Percentiles rank a stretch among this genome's conserved stretches.
These are phyloP conservation scores for Parasarocladium wereldwijsianum DNA, from an alignment of 2,329 filamentous ascomycete species.

Conservation along the genomic window DNA sequence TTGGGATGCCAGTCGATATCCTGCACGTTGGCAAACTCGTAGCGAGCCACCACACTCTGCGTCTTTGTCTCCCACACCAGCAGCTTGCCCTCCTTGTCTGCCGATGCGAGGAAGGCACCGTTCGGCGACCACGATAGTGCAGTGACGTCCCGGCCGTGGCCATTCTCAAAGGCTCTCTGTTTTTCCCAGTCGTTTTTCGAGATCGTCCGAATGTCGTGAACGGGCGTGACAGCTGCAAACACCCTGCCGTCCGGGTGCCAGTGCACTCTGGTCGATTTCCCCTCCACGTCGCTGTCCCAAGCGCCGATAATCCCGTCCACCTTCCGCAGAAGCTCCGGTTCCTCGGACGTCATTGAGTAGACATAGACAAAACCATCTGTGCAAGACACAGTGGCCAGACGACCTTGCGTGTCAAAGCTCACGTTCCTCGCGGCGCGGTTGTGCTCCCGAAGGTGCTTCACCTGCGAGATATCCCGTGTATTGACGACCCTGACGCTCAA, in stretches of 20 bases:
- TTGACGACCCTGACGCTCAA: constrained; percentile 81
- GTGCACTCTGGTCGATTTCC: constrained; percentile 50
- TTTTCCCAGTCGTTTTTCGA: constrained; percentile 84
- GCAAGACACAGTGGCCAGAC: constrained; percentile 65
- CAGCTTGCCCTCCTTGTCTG: constrained; percentile 53
- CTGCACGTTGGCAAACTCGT: constrained; percentile 72
- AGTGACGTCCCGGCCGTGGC: constrained; percentile 73
- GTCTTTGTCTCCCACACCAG: constrained; percentile 82
- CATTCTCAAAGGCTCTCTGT: constrained; percentile 63
- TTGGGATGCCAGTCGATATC: constrained; percentile 84
- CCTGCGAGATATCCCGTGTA: constrained; percentile 59
- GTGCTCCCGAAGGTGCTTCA: constrained; percentile 73
- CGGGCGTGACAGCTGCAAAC: constrained; percentile 73
- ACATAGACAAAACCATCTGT: constrained; percentile 83
- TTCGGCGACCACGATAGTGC: constrained; percentile 90
- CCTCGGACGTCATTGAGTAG: constrained; percentile 65
- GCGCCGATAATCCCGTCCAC: constrained; percentile 75
- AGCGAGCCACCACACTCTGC: constrained; percentile 63
- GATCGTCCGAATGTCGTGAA: constrained; percentile 70
- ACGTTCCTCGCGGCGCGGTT: constrained; percentile 81
- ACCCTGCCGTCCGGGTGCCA: constrained; percentile 95
- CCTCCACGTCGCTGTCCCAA: constrained; percentile 58
- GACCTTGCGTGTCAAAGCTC: constrained; percentile 69
- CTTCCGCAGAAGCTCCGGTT: constrained; percentile 69
- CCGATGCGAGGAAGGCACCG: constrained; percentile 67